Evolutionary conservation across 192 early-diverging fungal species (phyloP), one percentile per base, ranked within the genome.

Genomic region (Cetraspora pellucida): DNA sequence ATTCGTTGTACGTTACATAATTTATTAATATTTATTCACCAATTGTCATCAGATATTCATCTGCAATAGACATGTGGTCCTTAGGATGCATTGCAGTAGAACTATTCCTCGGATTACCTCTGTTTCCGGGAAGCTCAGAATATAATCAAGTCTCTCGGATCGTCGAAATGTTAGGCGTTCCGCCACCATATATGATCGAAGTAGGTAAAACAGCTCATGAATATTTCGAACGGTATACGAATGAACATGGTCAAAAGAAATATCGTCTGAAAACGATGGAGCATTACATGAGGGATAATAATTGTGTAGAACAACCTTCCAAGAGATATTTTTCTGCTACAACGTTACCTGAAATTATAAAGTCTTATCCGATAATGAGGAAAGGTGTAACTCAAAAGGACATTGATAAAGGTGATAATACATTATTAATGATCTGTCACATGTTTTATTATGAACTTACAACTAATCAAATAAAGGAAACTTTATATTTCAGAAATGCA

Each of bases 51-150:
- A 84, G 83, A 21, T 96, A 98, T 81, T 94, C 94, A 45, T 90
- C 90, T 31, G 88, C 91, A 44, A 99, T 99, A 59, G 98, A 99
- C 80, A 97, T 99, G 90, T 99, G 98, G 98, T 97, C 96, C 27
- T 82, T 98, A 16, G 98, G 98, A 0, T 99, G 98, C 78, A 98
- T 99, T 81, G 95, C 95, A 3, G 95, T 93, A 2, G 98, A 99
- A 82, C 84, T 99, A n/a, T 97, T 93, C 78, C 81, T 98, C 5
- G 98, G 98, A 0, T 83, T 97, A 3, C 98, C 98, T 0, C 82
- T 99, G 70, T 99, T 99, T 79, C 96, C 96, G 0, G 98, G 98
- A 25, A 89, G 91, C 17, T 96, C 94, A 60, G 96, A 99, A 82
- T 97, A 98, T 81, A 96, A 99, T 81, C 96, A 98, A 81, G 78